phyloP scores from a whole-genome alignment of 2,329 filamentous ascomycete genomes.

The Uncinocarpus reesii region DNA sequence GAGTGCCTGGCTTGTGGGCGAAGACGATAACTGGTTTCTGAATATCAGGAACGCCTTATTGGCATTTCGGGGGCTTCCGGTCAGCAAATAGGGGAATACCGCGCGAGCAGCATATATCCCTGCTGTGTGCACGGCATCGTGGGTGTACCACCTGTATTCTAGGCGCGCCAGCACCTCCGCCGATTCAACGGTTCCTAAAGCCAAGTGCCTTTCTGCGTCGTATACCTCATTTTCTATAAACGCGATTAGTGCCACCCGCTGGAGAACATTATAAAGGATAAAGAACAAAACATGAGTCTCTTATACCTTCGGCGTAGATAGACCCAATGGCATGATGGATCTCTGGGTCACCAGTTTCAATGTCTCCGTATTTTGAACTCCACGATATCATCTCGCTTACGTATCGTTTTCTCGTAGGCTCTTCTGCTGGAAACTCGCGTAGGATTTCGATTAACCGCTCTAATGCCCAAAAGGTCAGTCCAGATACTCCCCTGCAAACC shows the following conservation, averaged over 20 bases:
- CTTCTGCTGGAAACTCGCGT: constrained; percentile 66
- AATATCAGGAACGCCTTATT: constrained; percentile 73
- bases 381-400: constrained; percentile 78
- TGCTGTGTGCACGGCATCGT: constrained; percentile 79
- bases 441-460: constrained; percentile 64
- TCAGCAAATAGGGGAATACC: constrained; percentile 79
- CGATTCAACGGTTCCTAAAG: constrained; percentile 82
- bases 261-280: neutral
- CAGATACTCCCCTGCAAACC: neutral
- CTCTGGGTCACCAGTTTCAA: constrained; percentile 85
- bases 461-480: constrained; percentile 18
- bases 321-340: constrained; percentile 84
- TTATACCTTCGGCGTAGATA: constrained; percentile 66
- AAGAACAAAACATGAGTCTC: neutral
- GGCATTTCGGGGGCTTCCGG: constrained; percentile 82
- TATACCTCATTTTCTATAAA: constrained; percentile 69
- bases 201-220: constrained; percentile 82
- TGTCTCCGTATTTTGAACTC: constrained; percentile 76
- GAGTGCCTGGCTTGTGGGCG: constrained; percentile 47
- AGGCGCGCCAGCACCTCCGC: constrained; percentile 67
- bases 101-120: constrained; percentile 76
- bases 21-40: constrained; percentile 50
- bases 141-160: constrained; percentile 88
- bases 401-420: constrained; percentile 88
- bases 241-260: neutral